These are phyloP conservation scores for Ganoderma meredithae DNA, from an alignment of 1,284 basidiomycete genomes.

Conservation along the genomic window DNA sequence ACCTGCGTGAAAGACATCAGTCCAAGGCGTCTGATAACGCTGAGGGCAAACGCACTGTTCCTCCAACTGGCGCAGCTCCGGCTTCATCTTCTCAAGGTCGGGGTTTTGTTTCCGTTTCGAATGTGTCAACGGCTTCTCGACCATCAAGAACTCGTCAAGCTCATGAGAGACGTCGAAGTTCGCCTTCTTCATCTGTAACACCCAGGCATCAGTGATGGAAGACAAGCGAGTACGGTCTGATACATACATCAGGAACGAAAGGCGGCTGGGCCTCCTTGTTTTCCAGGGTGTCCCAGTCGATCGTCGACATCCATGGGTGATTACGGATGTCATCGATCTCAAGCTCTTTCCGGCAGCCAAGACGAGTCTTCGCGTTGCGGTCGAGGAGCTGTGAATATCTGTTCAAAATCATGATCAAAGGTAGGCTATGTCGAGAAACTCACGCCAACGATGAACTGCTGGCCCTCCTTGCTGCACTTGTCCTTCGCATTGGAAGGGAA, in stretches of 20 bases:
- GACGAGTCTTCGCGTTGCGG: constrained; percentile 78
- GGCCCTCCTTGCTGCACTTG: constrained; percentile 47
- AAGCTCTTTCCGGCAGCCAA: constrained; percentile 80
- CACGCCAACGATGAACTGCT: constrained; percentile 54
- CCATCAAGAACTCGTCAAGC: constrained; percentile 94
- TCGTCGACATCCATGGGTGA: constrained; percentile 86
- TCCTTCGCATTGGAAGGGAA: constrained; percentile 65
- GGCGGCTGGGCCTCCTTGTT: constrained; percentile 83
- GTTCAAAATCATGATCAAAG: constrained; percentile 30
- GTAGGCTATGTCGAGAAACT: constrained; percentile 37
- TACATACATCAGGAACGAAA: constrained; percentile 89
- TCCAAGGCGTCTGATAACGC: neutral
- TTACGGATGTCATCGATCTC: constrained; percentile 79
- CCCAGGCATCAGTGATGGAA: constrained; percentile 18
- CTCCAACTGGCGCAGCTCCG: constrained; percentile 92
- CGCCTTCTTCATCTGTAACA: constrained; percentile 83
- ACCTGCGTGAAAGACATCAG: constrained; percentile 49
- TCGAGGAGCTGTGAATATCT: constrained; percentile 74
- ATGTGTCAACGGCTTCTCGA: constrained; percentile 96
- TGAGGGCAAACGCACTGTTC: constrained; percentile 73
- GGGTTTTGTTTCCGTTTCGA: constrained; percentile 85
- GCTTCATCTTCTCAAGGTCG: constrained; percentile 86
- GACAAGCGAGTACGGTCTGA: constrained; percentile 4
- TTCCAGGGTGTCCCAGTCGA: constrained; percentile 85
- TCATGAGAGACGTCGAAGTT: constrained; percentile 99